Base-by-base conservation (phyloP, 805 yeast species). In the Zygotorulaspora sp. region DNA sequence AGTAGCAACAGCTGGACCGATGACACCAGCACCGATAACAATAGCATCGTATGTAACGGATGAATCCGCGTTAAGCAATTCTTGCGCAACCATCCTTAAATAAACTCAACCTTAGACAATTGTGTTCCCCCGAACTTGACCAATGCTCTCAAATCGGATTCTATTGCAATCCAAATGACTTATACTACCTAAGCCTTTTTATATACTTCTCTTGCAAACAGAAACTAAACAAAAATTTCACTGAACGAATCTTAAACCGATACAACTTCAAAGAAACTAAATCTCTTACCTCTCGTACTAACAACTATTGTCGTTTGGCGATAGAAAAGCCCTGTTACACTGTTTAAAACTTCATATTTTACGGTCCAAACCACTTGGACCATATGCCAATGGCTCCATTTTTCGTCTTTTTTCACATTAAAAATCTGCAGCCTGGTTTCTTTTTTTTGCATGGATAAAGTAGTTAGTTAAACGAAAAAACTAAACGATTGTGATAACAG, bases 1-100 rank as follows among this genome's bases (percentile, higher is more conserved):
- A 1, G 88, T 83, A 30, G 97, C 97, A 13, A 90, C 71, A 39
- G 90, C 80, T 2, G 98, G 96, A 1, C 99, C 98, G 16, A 87
- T 81, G 14, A 90, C 95, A 39, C 98, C 98, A n/a, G 97, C 97
- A n/a, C 98, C 98, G 26, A 92, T 78, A 17, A 92, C 83, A 28
- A 90, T 79, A 35, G 81, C 90, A 56, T 92, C 98, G 63, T 77
- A 87, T 5, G 54, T 55, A 24, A 49, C 40, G 15, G 47, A 43
- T 20, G 52, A 45, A 30, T 59, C 58, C 13, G 67, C 67, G 36
- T 49, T 50, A 26, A 50, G 41, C 40, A 53, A 45, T 38, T 46
- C 49, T 29, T 38, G 30, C 25, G 43, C 48, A n/a, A 35, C 49
- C 40, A 37, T 43, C 21, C 15, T 31, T 20, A 8, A 10, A 8